Evolutionary conservation across 2,329 filamentous ascomycete species (phyloP).

Genomic region (Ascochyta clinopodiicola): DNA sequence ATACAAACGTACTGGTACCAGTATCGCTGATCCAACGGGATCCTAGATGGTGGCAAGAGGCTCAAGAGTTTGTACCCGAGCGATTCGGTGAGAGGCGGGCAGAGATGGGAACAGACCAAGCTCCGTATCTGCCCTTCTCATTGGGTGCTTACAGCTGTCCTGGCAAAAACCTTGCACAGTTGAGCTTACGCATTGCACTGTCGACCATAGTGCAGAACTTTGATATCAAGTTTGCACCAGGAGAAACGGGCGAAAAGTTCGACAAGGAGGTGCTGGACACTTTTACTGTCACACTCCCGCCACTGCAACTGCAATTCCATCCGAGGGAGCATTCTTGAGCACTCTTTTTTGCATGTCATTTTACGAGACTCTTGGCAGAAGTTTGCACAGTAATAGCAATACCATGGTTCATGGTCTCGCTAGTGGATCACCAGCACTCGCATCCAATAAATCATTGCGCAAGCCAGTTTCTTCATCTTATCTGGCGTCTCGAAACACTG

Average conservation of each 20-base stretch:
- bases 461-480: too few relatives aligned
- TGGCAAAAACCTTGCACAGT: constrained; percentile 28
- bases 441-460: too few relatives aligned
- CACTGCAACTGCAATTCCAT: constrained; percentile 30
- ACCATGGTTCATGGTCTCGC: too few relatives aligned
- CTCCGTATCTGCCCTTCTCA: constrained; percentile 25
- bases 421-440: too few relatives aligned
- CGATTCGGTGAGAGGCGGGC: constrained; percentile 20
- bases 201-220: constrained; percentile 28
- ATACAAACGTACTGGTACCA: constrained; percentile 20
- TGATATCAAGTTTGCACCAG: constrained; percentile 27
- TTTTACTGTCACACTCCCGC: constrained; percentile 30
- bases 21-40: constrained; percentile 34
- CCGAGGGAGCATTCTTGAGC: not conserved
- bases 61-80: constrained; percentile 23
- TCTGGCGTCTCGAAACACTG: too few relatives aligned
- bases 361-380: too few relatives aligned
- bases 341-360: not conserved
- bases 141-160: constrained; percentile 24
- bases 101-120: constrained; percentile 25
- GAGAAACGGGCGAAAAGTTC: constrained; percentile 31
- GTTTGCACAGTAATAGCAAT: too few relatives aligned
- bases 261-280: constrained; percentile 26
- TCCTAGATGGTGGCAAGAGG: constrained; percentile 21
- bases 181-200: constrained; percentile 25